Base-by-base conservation (phyloP, 306 rosid species). In the Cyclanthera cordifolia region DNA sequence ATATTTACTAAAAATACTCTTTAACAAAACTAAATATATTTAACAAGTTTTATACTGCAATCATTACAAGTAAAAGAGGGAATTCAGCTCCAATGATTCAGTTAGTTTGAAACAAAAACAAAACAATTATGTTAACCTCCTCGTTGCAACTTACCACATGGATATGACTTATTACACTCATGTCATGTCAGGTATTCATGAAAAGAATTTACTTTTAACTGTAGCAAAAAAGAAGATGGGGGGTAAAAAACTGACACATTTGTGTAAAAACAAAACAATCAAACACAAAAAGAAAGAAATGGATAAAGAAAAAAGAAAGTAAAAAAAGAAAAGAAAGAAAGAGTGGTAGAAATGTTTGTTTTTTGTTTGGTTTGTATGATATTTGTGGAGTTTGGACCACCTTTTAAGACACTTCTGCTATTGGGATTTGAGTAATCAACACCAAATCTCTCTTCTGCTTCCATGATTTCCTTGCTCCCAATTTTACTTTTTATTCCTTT, bases 401-500 rank as follows among this genome's bases (percentile, higher is more conserved):
- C 58, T 53, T 53, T 53, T 53, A 53, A 53, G 30, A 53, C 58
- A 50, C 34, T 54, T 54, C 59, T 54, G 41, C 63, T 25, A 56
- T 56, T 56, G 63, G 63, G 63, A 56, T 56, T 56, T 56, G 63
- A 32, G 63, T 56, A 56, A 56, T 56, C 63, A 56, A 56, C 61
- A 24, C 63, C 14, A 27, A 14, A 56, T 56, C 63, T 54, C 59
- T 23, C 34, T 14, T 23, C 34, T 14, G 4, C 30, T 56, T 56
- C 39, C 15, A 0, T 12, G 6, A 0, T 34, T 34, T 54, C 60
- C 1, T 53, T 25, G 5, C 19, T 24, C 41, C 41, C 6, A 34
- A 34, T 34, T 11, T 43, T 43, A 10, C 16, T 43, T 43, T 43
- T 11, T 11, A 2, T 43, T 11, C 15, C 15, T 43, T 43, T 43